Percentiles rank a stretch among this genome's conserved stretches.
Conservation (phyloP, 768 basidiomycete species). For the Tulasnella sp. region DNA sequence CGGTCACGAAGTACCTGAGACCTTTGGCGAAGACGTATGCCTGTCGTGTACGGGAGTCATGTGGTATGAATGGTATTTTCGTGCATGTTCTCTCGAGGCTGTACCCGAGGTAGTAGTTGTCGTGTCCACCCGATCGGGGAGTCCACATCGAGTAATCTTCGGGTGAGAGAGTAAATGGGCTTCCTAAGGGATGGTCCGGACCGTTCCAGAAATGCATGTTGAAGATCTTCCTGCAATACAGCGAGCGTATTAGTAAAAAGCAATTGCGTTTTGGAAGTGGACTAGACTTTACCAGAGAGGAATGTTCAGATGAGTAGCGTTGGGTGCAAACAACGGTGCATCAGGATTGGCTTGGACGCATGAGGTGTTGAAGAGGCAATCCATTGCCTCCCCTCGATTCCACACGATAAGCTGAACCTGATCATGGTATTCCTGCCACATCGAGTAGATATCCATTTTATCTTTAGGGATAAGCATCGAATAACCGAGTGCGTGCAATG, state of each 20-base stretch:
- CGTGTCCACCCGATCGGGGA: neutral
- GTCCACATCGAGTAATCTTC: neutral
- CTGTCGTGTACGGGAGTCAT: slow-evolving; percentile 1
- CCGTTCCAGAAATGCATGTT: neutral
- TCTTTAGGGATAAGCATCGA: neutral
- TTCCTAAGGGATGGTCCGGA: neutral
- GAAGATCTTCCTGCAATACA: neutral
- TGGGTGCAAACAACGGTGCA: neutral
- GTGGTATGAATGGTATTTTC: neutral
- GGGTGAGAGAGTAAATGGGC: neutral
- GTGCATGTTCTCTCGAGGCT: slow-evolving; percentile 12
- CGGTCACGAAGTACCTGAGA: slow-evolving; percentile 14
- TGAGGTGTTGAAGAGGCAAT: neutral
- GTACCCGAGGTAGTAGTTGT: slow-evolving; percentile 1
- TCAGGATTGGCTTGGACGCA: neutral
- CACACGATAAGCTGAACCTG: too few relatives aligned
- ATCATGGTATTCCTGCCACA: too few relatives aligned
- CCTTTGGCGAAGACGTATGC: slow-evolving; percentile 15
- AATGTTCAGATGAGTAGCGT: slow-evolving; percentile 4
- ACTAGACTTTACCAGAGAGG: neutral
- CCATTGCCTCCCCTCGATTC: too few relatives aligned
- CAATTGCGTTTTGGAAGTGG: too few relatives aligned
- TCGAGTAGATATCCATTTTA: neutral
- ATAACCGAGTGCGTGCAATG: neutral
- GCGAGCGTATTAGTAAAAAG: too few relatives aligned